A percentile compares a stretch with the other conserved stretches of the same genome.
These are phyloP conservation scores for Salisapilia sapeloensis DNA, from an alignment of 352 stramenopile species.

Conservation along the genomic window DNA sequence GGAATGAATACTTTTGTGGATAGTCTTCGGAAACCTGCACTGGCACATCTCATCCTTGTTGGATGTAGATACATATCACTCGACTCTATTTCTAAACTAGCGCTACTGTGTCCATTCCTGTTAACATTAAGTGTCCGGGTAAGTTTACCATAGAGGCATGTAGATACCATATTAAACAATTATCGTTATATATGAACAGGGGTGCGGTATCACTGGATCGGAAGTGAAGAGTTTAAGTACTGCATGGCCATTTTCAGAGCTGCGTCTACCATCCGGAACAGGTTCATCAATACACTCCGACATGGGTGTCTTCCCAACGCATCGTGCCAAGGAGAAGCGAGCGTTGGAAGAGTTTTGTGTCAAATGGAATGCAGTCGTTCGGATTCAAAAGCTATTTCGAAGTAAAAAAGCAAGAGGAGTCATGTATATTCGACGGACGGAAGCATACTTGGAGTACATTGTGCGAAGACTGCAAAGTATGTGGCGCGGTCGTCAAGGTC, in stretches of 20 bases:
- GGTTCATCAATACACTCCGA: too few relatives aligned
- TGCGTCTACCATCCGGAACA: slow-evolving; percentile 13
- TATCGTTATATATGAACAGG: too few relatives aligned
- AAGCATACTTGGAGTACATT: slow-evolving; percentile 17
- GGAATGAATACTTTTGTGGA: slow-evolving; percentile 31
- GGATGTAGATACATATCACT: slow-evolving; percentile 44
- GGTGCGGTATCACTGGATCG: slow-evolving; percentile 37
- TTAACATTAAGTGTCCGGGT: slow-evolving; percentile 46
- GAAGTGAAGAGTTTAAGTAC: slow-evolving; percentile 42
- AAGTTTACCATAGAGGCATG: too few relatives aligned
- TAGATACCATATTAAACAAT: too few relatives aligned
- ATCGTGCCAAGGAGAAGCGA: slow-evolving; percentile 43
- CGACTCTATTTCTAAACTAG: slow-evolving; percentile 35
- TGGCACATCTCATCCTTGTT: slow-evolving; percentile 36
- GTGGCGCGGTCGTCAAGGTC: slow-evolving; percentile 32
- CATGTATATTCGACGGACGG: slow-evolving; percentile 13
- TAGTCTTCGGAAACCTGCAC: slow-evolving; percentile 24
- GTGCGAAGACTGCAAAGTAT: slow-evolving; percentile 38
- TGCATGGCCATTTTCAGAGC: slow-evolving; percentile 39
- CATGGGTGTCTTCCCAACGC: slow-evolving; percentile 47
- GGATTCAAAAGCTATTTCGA: slow-evolving; percentile 55
- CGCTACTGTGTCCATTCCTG: slow-evolving; percentile 42
- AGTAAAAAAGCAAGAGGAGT: slow-evolving; percentile 14
- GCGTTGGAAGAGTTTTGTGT: slow-evolving; percentile 36
- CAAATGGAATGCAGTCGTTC: slow-evolving; percentile 33